phyloP scores from a whole-genome alignment of 805 yeast genomes.

The Sungouiella thailandica region DNA sequence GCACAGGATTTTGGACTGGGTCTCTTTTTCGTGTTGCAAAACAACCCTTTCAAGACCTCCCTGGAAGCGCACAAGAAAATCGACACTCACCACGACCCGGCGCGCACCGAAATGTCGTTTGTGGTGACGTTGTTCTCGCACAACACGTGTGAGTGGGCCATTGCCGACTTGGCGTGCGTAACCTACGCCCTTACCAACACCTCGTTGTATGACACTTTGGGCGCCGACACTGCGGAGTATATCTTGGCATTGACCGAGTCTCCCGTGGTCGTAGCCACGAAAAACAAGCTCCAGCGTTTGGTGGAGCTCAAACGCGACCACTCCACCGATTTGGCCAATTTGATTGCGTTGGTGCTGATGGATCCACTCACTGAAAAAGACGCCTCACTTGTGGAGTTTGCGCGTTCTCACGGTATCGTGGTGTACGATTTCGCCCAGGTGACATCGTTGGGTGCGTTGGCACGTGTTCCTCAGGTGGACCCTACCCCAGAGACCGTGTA shows the following conservation, averaged over 20 bases:
- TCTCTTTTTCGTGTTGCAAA: constrained; percentile 13
- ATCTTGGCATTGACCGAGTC: constrained; percentile 51
- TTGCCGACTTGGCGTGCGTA: constrained; percentile 41
- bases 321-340: constrained; percentile 26
- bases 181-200: constrained; percentile 35
- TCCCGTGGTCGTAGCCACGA: constrained; percentile 33
- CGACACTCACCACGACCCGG: constrained; percentile 7
- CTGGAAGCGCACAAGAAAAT: constrained; percentile 23
- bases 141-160: constrained; percentile 35
- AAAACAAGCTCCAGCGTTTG: constrained; percentile 44
- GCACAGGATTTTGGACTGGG: constrained; percentile 13
- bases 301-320: constrained; percentile 37
- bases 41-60: constrained; percentile 28
- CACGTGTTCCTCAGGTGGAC: constrained; percentile 21
- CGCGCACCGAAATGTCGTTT: constrained; percentile 20
- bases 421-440: constrained; percentile 22
- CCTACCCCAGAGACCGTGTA: constrained; percentile 31
- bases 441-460: constrained; percentile 38
- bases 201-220: constrained; percentile 29
- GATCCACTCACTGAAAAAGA: constrained; percentile 27
- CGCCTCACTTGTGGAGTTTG: constrained; percentile 7
- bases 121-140: constrained; percentile 29
- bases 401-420: constrained; percentile 18
- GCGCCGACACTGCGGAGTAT: constrained; percentile 56
- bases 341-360: constrained; percentile 54